These are phyloP conservation scores for Galerina sulciceps DNA, from an alignment of 768 basidiomycete species.

Conservation along the genomic window DNA sequence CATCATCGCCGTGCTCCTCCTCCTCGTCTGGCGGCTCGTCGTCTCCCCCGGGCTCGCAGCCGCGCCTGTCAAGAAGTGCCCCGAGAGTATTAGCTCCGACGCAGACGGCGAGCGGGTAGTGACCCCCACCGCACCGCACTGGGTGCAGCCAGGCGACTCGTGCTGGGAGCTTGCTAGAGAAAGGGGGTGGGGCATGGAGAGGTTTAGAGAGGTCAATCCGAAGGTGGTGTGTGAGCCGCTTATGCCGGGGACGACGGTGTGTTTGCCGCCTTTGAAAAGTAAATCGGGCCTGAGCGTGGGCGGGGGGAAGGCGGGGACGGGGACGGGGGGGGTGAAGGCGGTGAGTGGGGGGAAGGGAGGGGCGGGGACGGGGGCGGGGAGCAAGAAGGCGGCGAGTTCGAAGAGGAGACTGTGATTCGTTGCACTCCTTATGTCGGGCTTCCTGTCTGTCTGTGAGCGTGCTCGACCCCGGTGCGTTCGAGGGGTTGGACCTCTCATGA, in stretches of 20 bases:
- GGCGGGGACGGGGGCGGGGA: background rate
- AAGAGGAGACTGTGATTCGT: too few species aligned
- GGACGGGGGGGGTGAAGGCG: background rate
- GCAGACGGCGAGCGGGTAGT: too few species aligned
- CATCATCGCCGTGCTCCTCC: slow-evolving; percentile 62
- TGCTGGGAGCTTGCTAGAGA: slow-evolving; percentile 66
- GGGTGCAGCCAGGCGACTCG: slow-evolving; percentile 60
- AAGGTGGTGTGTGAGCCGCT: slow-evolving; percentile 59
- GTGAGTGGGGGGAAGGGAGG: background rate
- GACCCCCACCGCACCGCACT: slow-evolving; percentile 49
- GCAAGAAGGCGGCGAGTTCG: background rate
- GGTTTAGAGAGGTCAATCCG: slow-evolving; percentile 55
- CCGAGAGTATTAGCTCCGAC: slow-evolving; percentile 28
- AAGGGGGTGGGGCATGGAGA: slow-evolving; percentile 53
- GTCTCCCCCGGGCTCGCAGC: slow-evolving; percentile 42
- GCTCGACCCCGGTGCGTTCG: too few species aligned
- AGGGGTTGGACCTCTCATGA: too few species aligned
- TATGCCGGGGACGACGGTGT: slow-evolving; percentile 64
- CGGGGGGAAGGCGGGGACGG: background rate
- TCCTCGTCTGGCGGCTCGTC: slow-evolving; percentile 67
- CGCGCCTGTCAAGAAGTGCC: slow-evolving; percentile 36
- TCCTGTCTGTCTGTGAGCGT: too few species aligned
- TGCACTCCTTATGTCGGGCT: too few species aligned
- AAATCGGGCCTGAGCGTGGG: slow-evolving; percentile 1
- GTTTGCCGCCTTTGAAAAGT: slow-evolving; percentile 49